Base-by-base conservation (phyloP, 208 protist species). In the Trypanosoma theileri region DNA sequence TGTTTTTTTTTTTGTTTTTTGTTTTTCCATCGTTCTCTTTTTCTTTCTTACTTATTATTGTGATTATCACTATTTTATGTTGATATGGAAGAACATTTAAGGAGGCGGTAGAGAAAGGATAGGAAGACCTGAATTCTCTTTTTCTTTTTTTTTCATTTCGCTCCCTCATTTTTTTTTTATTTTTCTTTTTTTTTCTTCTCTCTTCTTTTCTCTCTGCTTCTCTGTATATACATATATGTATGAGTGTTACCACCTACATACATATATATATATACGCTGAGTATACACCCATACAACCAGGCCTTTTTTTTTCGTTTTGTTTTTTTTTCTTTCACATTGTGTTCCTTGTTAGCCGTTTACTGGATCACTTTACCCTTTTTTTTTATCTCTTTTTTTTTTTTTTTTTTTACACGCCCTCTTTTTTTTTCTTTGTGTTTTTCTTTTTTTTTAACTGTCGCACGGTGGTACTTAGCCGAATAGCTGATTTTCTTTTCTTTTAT, bases 181-280 rank as follows among this genome's bases (percentile, higher is more conserved):
- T 59, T 28, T 44, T 14, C 58, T 42, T 68, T 17, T 40, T 35
- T 59, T 13, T 59, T 13, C 53, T 26, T 50, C 21, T 59, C 52
- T 61, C 19, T 55, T 22, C 55, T 26, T 19, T 55, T 61, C 14
- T 69, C 16, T 48, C 11, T 48, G 1, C 9, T 12, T 48, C 44
- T 48, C 9, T 9, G 1, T n/a, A 1, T n/a, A 1, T 17, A 9
- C 16, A 14, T 48, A 48, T 48, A 11, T 48, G 16, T 48, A 14
- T 48, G 1, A 14, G 16, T 48, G 16, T 48, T 35, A 35, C 28
- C 1, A 35, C 28, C 28, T 6, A 35, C 28, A 35, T 35, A 35
- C 6, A 35, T 6, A 35, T 35, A 35, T 35, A 35, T 6, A 35
- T 6, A 35, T 35, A n/a, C n/a, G n/a, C n/a, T n/a, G n/a, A n/a